These are phyloP conservation scores for Lichtheimia corymbifera DNA, from an alignment of 371 early-diverging fungal species.

Conservation along the genomic window DNA sequence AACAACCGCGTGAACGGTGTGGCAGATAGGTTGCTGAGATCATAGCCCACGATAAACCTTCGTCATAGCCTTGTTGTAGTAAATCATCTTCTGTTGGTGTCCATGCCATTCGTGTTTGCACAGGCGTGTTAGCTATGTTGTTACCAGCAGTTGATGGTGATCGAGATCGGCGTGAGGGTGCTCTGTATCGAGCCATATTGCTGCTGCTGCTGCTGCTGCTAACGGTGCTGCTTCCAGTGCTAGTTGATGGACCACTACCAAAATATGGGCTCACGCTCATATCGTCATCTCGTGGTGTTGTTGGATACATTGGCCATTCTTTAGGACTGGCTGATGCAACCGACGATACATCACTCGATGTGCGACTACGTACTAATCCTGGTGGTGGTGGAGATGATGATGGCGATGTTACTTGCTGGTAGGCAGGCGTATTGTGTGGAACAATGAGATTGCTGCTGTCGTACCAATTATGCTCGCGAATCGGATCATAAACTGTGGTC, in stretches of 20 bases:
- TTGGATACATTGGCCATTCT: slow-evolving; percentile 14
- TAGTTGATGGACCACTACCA: not conserved
- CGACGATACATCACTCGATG: slow-evolving; percentile 14
- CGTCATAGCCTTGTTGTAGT: slow-evolving; percentile 40
- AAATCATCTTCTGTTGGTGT: slow-evolving; percentile 40
- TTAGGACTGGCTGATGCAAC: slow-evolving; percentile 9
- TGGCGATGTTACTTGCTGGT: too few relatives aligned
- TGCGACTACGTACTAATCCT: slow-evolving; percentile 9
- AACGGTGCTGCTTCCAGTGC: not conserved
- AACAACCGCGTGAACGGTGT: slow-evolving; percentile 48
- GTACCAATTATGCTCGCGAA: too few relatives aligned
- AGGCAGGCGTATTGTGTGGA: not conserved
- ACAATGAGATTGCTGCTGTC: not conserved
- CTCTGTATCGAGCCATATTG: slow-evolving; percentile 7
- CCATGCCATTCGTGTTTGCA: slow-evolving; percentile 33
- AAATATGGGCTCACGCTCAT: not conserved
- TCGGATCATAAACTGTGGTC: too few relatives aligned
- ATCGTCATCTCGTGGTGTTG: slow-evolving; percentile 13
- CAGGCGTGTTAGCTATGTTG: slow-evolving; percentile 3
- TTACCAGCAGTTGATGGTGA: not conserved
- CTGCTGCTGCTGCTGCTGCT: not conserved
- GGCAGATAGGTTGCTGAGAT: slow-evolving; percentile 43
- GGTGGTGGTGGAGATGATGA: slow-evolving; percentile 6
- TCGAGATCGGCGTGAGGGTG: slow-evolving; percentile 5
- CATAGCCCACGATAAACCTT: slow-evolving; percentile 50